Conservation (phyloP, 2,329 filamentous ascomycete genomes). For the Paradendryphiella salina region DNA sequence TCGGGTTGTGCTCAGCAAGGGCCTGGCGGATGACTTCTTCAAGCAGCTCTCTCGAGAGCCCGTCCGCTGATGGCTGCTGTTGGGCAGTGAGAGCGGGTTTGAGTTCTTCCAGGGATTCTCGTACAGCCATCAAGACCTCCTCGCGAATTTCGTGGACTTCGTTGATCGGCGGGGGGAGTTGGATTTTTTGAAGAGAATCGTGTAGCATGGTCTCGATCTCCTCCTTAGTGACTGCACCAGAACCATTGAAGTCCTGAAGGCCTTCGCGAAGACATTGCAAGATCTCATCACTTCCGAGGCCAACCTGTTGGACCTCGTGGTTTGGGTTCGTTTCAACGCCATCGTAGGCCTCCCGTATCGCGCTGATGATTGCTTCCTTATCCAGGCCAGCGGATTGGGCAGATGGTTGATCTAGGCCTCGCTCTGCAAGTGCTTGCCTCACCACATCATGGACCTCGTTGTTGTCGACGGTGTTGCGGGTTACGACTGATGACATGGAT, state of each 20-base stretch:
- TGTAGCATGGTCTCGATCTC: slow-evolving; percentile 84
- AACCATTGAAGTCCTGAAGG: slow-evolving; percentile 71
- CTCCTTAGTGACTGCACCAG: slow-evolving; percentile 69
- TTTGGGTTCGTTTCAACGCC: slow-evolving; percentile 80
- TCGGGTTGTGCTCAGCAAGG: slow-evolving; percentile 53
- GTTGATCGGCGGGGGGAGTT: slow-evolving; percentile 71
- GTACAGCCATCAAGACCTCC: slow-evolving; percentile 80
- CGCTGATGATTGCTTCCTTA: slow-evolving; percentile 81
- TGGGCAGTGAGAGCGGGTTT: slow-evolving; percentile 56
- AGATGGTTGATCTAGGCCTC: slow-evolving; percentile 52
- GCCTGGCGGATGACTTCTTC: slow-evolving; percentile 63
- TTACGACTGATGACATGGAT: slow-evolving; percentile 64
- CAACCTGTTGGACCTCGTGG: slow-evolving; percentile 86
- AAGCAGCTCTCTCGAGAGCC: slow-evolving; percentile 59
- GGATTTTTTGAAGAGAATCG: slow-evolving; percentile 81
- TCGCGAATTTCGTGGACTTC: slow-evolving; percentile 73
- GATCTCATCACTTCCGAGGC: slow-evolving; percentile 87
- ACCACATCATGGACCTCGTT: slow-evolving; percentile 86
- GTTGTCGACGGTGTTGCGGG: slow-evolving; percentile 70
- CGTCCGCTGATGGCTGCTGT: slow-evolving; percentile 42
- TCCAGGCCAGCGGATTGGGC: slow-evolving; percentile 48
- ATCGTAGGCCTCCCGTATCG: slow-evolving; percentile 89
- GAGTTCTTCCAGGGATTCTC: slow-evolving; percentile 83
- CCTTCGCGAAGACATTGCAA: slow-evolving; percentile 85
- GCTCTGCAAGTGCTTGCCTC: slow-evolving; percentile 70